Percentiles rank a stretch among this genome's conserved stretches.
Conservation (phyloP, 176 grass and related monocot species). For the Elymus sibiricus region DNA sequence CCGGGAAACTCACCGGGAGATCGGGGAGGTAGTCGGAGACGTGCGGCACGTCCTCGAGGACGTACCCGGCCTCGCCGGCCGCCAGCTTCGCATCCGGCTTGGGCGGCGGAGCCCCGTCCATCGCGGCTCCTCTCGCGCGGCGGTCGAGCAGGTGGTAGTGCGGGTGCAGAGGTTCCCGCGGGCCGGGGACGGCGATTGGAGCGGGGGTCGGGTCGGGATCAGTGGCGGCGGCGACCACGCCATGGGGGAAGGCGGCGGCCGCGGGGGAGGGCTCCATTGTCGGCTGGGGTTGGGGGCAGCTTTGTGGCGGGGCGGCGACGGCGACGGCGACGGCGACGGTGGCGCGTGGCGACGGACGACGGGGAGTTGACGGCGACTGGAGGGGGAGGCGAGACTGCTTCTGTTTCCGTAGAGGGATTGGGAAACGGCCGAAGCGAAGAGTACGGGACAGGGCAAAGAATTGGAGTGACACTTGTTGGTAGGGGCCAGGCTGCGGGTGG, state of each 20-base stretch:
- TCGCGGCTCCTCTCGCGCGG: slow-evolving; percentile 27
- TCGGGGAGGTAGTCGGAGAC: slow-evolving; percentile 74
- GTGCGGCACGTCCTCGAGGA: slow-evolving; percentile 97
- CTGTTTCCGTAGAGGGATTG: not conserved
- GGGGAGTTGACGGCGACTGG: slow-evolving; percentile 11
- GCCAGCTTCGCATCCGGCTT: slow-evolving; percentile 45
- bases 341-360: not conserved
- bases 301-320: not conserved
- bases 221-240: not conserved
- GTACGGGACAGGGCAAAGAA: not conserved
- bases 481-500: not conserved
- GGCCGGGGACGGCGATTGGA: slow-evolving; percentile 18
- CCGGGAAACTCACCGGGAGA: slow-evolving; percentile 50
- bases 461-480: slow-evolving; percentile 31
- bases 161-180: not conserved
- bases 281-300: not conserved
- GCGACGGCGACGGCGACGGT: not conserved
- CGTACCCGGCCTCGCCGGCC: slow-evolving; percentile 52
- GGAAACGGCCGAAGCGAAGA: not conserved
- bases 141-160: slow-evolving; percentile 31
- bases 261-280: slow-evolving; percentile 9
- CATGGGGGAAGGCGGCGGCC: slow-evolving; percentile 8
- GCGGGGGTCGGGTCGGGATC: not conserved
- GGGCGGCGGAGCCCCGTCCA: not conserved
- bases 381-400: not conserved